Evolutionary conservation across 2,329 filamentous ascomycete species (phyloP), one percentile per base, ranked within the genome.

Genomic region (Botrytis hyacinthi): DNA sequence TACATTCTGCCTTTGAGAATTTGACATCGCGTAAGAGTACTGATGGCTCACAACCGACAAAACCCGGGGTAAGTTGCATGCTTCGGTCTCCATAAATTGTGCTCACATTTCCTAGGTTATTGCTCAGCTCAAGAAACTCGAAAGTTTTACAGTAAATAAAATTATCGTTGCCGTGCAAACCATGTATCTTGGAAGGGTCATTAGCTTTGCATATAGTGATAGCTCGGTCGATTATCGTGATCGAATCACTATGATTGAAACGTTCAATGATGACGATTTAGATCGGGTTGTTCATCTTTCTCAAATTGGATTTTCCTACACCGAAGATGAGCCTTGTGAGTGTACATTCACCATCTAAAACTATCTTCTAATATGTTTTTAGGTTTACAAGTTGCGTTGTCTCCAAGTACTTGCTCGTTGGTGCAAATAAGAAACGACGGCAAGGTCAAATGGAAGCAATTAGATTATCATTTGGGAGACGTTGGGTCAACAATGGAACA

Each of bases 211-310:
- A 40, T 93, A 93, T 78, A 92, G 92, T 75, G 94, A 97, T 80
- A 93, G 95, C 18, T 92, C 90, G 0, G 85, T 97, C 5, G 91
- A 96, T 77, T 93, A 95, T 81, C 89, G 93, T 73, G 92, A 97
- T 79, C 88, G 94, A 18, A 86, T 88, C 66, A 92, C 89, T 0
- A 91, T 97, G 87, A 86, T 89, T 7, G 86, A 91, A 71, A 84
- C 95, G 0, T 90, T 89, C 75, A 87, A 88, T 8, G 87, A 91
- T 73, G 86, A 87, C 42, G 91, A 92, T 77, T 83, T 89, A 12
- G 87, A 89, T 61, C 89, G 85, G 63, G 89, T 97, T 46, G 89
- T 88, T 75, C 92, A 89, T 73, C 85, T 97, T 42, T 85, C 91
- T 42, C 93, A 97, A 81, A 90, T 91, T 63, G 94, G 94, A 1